Conservation (phyloP, 306 rosid species). For the Dicorynia guianensis region DNA sequence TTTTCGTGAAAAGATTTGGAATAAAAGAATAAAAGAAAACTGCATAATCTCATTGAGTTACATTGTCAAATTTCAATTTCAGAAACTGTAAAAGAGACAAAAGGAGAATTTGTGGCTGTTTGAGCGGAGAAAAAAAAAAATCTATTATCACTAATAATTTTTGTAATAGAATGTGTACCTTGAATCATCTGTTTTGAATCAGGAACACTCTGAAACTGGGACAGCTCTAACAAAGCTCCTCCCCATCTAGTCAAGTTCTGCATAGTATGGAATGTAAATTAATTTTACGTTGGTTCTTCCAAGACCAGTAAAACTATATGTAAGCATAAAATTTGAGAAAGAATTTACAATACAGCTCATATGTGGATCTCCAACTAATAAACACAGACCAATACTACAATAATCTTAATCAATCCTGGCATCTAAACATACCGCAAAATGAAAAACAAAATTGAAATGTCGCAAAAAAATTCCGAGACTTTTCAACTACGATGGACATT, state of each 20-base stretch:
- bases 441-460: neutral
- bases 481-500: neutral
- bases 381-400: neutral
- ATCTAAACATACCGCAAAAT: neutral
- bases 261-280: constrained; percentile 6
- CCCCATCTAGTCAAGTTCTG: constrained; percentile 96
- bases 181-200: constrained; percentile 72
- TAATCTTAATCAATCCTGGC: neutral
- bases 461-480: neutral
- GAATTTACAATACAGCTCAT: neutral
- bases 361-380: neutral
- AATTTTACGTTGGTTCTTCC: neutral
- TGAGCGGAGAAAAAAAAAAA: too few species aligned
- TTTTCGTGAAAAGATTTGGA: too few species aligned
- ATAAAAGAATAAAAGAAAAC: neutral
- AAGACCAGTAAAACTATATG: neutral
- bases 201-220: constrained; percentile 74
- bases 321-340: neutral
- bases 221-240: constrained; percentile 78
- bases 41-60: neutral
- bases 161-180: constrained; percentile 49
- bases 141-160: neutral
- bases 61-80: neutral
- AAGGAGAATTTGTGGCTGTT: neutral
- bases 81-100: neutral